Evolutionary conservation across 495 filamentous ascomycete species (phyloP), one percentile per base, ranked within the genome.

Genomic region (Viridothelium virens): DNA sequence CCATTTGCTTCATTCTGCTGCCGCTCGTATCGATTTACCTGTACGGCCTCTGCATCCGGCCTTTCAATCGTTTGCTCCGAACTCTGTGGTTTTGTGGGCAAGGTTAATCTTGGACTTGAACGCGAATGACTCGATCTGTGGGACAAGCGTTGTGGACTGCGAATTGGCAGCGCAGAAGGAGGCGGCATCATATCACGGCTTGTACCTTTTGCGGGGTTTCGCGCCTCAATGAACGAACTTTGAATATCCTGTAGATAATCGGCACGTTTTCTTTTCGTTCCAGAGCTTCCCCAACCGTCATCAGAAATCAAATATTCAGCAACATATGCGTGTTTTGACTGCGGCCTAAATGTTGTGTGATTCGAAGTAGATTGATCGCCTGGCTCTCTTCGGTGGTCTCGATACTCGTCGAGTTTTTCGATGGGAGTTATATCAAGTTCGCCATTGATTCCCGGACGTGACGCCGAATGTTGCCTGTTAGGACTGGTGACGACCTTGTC

Each of bases 181-280:
- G 74, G 75, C 25, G 75, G 75, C 74, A 75, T 77, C 2, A 74
- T 38, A 16, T 75, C 72, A 36, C 69, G 64, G 56, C 72, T 74
- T n/a, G 34, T 38, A 9, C 48, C 64, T 10, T 61, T 47, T 38
- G 37, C 44, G 36, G 10, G 56, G 25, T 53, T 12, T 12, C 33
- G 53, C 18, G 61, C 7, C 31, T 65, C 63, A 16, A 63, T 64
- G 12, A 61, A 48, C 4, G 25, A 36, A 12, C 12, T 2, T 18
- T 50, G 63, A 11, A 7, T 31, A 25, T 46, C 64, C 14, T 72
- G 66, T 11, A 59, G n/a, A 25, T 9, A 48, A n/a, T 70, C 61
- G 11, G 7, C 44, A 10, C 41, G 56, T 44, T 72, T 70, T 12
- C 70, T 67, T 61, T 72, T 72, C 38, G n/a, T 66, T 11, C 69